Percentiles rank a stretch among this genome's conserved stretches.
Conservation (phyloP, 352 stramenopile species). For the Phytophthora foliorum region DNA sequence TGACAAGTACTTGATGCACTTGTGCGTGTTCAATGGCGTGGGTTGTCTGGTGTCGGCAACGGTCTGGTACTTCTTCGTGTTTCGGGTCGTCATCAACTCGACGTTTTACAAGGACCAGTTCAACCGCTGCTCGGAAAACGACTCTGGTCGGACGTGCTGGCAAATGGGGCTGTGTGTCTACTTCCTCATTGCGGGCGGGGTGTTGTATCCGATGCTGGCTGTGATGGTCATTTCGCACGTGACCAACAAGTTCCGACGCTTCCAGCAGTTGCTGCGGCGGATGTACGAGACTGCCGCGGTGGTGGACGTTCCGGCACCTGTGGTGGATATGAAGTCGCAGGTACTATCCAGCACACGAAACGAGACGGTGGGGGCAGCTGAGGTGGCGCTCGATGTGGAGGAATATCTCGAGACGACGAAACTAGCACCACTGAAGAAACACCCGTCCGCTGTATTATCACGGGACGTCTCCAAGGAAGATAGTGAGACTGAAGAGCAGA, state of each 20-base stretch:
- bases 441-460: conserved; percentile 49
- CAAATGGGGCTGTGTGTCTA: conserved; percentile 74
- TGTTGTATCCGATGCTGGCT: conserved; percentile 69
- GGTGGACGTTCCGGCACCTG: conserved; percentile 49
- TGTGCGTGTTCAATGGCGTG: conserved; percentile 73
- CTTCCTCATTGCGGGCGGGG: conserved; percentile 53
- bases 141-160: conserved; percentile 70
- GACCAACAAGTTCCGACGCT: conserved; percentile 71
- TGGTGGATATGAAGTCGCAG: conserved; percentile 54
- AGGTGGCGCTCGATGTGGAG: conserved; percentile 54
- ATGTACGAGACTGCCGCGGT: conserved; percentile 66
- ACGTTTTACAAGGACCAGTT: conserved; percentile 88
- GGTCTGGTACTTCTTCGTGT: conserved; percentile 81
- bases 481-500: conserved; percentile 52
- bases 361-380: conserved; percentile 31
- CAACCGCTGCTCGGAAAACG: conserved; percentile 74
- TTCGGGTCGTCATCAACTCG: conserved; percentile 65
- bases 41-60: conserved; percentile 51
- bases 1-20: conserved; percentile 76
- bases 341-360: conserved; percentile 36
- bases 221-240: conserved; percentile 71
- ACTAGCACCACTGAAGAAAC: conserved; percentile 53
- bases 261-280: conserved; percentile 51
- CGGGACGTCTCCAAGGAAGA: conserved; percentile 46
- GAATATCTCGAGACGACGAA: conserved; percentile 39